Conservation (phyloP, 306 rosid species). For the Corylus americana region DNA sequence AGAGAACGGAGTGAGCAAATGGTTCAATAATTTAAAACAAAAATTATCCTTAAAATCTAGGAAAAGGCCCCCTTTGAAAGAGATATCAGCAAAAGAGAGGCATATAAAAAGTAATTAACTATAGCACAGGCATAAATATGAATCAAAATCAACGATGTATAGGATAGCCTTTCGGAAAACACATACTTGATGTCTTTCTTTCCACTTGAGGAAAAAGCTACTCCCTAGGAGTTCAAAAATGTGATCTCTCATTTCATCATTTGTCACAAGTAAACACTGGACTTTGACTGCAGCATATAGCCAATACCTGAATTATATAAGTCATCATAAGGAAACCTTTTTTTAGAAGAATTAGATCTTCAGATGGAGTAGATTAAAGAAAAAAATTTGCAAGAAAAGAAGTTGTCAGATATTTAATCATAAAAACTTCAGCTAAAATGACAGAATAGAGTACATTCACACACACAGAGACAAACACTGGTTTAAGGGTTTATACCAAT, state of each 20-base stretch:
- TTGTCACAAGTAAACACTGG: conserved; percentile 83
- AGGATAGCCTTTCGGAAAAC: conserved; percentile 18
- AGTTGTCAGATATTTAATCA: neutral
- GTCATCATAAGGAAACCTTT: neutral
- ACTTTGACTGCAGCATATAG: conserved; percentile 81
- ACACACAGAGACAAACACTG: neutral
- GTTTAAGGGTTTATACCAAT: conserved; percentile 59
- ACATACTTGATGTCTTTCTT: conserved; percentile 88
- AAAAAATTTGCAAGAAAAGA: neutral
- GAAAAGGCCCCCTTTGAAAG: neutral
- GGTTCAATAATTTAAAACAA: neutral
- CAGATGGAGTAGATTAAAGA: neutral
- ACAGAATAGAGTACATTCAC: neutral
- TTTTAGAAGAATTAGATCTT: neutral
- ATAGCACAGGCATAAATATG: neutral
- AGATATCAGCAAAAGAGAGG: neutral
- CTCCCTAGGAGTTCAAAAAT: conserved; percentile 84
- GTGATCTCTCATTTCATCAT: conserved; percentile 97
- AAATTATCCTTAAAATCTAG: neutral
- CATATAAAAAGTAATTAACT: conserved; percentile 2
- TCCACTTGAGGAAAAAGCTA: conserved; percentile 84
- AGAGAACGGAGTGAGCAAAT: neutral
- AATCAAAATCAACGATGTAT: neutral
- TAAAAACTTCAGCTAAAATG: conserved; percentile 11
- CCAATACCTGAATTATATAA: conserved; percentile 69